Base-by-base conservation (phyloP, 345 rosid genomes). In the Boechera retrofracta region DNA sequence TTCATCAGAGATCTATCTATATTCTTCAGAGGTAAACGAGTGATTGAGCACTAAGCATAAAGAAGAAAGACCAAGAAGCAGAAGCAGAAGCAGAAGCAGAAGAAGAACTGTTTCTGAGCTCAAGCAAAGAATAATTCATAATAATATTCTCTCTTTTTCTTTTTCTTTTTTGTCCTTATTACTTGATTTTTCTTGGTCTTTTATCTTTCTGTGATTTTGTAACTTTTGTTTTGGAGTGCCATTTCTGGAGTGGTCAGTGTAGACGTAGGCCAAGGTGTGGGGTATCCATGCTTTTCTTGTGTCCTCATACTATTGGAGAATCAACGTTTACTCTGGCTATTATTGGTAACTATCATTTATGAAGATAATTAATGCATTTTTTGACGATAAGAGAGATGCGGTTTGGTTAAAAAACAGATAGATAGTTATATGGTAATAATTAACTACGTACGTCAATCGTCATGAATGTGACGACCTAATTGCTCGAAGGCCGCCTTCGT, bases 111-210 rank as follows among this genome's bases (percentile, higher is more conserved):
- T 72, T 65, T 58, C 36, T 38, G 42, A 58, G 49, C 48, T 49
- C 69, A 78, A 78, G 81, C 72, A 78, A 78, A 59, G 77, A 78
- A 78, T 78, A 64, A 64, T 66, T 11, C 4, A 44, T 53, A 42
- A 56, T 77, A 54, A 56, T 77, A 72, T 65, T 65, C 38, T 58
- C 21, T 78, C 29, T 71, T 38, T 38, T 49, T 68, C 7, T 75
- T 12, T 24, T 42, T 21, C 9, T 8, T 29, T 15, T 4, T 33
- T 29, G 2, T 49, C 7, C 2, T 45, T 2, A 5, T 35, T 56
- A 5, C 9, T 33, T 41, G 0, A 0, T 12, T 31, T 35, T 11
- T 29, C 1, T 58, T 28, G 11, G 13, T 29, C 0, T 44, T 33
- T 66, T 24, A 12, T 62, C 4, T 76, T 15, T 39, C 26, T 55